Conservation (phyloP, 345 rosid species). For the Gossypium ekmanianum region DNA sequence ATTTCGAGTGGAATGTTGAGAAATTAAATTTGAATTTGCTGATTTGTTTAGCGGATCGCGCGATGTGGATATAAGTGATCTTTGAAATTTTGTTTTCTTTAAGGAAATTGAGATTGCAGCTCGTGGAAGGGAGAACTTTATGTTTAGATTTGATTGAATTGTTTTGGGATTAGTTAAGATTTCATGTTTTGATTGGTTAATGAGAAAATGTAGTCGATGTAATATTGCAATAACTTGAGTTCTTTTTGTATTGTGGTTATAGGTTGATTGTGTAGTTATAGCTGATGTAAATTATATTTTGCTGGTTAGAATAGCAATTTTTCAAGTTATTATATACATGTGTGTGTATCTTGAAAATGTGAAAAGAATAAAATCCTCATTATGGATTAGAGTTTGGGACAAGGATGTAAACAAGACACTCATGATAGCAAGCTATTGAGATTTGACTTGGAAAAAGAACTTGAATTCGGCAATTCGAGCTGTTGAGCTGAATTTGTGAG, state of each 20-base stretch:
- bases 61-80: not conserved
- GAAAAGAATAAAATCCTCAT: not conserved
- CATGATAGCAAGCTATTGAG: not conserved
- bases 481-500: not conserved
- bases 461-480: not conserved
- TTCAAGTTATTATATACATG: not conserved
- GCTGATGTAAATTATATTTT: not conserved
- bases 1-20: not conserved
- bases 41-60: not conserved
- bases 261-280: not conserved
- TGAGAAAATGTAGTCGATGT: not conserved
- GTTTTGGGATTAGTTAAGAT: not conserved
- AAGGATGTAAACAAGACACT: too few relatives aligned
- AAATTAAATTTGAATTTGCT: not conserved
- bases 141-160: not conserved
- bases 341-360: not conserved
- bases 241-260: not conserved
- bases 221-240: not conserved
- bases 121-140: not conserved
- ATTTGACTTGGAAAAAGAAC: not conserved
- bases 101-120: not conserved
- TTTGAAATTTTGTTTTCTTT: not conserved
- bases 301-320: not conserved
- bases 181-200: not conserved
- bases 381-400: not conserved